A percentile compares a stretch with the other conserved stretches of the same genome.
Evolutionary conservation across 2,329 filamentous ascomycete species (phyloP).

Genomic region (Stagonosporopsis chrysanthemi): DNA sequence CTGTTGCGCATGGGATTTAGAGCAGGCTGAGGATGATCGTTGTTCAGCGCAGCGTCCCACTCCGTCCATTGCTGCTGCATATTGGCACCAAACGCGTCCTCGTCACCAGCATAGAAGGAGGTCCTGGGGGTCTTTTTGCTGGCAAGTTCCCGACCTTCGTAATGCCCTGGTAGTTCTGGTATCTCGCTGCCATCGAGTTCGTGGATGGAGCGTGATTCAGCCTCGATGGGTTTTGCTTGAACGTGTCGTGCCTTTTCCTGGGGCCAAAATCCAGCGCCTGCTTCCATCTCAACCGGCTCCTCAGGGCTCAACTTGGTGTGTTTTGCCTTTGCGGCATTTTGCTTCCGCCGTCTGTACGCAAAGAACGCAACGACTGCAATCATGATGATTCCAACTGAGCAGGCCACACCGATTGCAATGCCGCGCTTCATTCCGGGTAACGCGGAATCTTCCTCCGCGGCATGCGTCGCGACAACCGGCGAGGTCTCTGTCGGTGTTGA

Average conservation of each 20-base stretch:
- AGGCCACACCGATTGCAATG: slow-evolving; percentile 39
- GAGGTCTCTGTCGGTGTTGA: slow-evolving; percentile 4
- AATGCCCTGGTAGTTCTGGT: slow-evolving; percentile 31
- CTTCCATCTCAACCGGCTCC: slow-evolving; percentile 18
- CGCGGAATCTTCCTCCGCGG: slow-evolving; percentile 10
- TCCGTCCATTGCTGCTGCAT: slow-evolving; percentile 19
- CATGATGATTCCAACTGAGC: slow-evolving; percentile 32
- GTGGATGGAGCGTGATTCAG: slow-evolving; percentile 30
- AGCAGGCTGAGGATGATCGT: slow-evolving; percentile 8
- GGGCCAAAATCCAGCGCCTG: slow-evolving; percentile 5
- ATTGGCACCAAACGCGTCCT: slow-evolving; percentile 16
- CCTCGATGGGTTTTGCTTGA: slow-evolving; percentile 27
- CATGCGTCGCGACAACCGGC: background rate
- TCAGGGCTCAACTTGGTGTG: slow-evolving; percentile 5
- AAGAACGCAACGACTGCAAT: slow-evolving; percentile 33
- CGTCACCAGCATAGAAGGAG: slow-evolving; percentile 18
- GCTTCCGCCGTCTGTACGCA: slow-evolving; percentile 31
- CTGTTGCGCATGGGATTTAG: background rate
- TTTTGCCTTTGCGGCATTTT: slow-evolving; percentile 15
- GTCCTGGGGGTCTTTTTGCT: slow-evolving; percentile 10
- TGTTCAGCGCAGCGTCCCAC: slow-evolving; percentile 15
- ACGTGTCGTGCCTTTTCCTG: slow-evolving; percentile 25
- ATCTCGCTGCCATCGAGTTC: slow-evolving; percentile 32
- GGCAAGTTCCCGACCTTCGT: slow-evolving; percentile 26
- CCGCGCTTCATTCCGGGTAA: slow-evolving; percentile 43